A percentile compares a stretch with the other conserved stretches of the same genome.
Conservation (phyloP, 2,329 filamentous ascomycete genomes). For the Fusarium ramigenum region DNA sequence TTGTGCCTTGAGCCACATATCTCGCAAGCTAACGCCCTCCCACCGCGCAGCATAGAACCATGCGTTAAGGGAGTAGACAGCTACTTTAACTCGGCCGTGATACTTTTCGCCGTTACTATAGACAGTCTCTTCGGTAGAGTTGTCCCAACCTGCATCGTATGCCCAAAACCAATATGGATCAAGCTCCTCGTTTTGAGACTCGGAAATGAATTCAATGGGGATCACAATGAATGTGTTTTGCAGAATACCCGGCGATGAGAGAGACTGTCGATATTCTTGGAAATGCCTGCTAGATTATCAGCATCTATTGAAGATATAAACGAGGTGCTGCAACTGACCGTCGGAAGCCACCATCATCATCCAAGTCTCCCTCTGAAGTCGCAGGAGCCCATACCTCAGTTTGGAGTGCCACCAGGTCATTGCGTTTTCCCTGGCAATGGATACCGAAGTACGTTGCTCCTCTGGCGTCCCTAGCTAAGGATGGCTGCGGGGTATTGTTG, state of each 20-base stretch:
- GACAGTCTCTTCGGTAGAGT: not conserved
- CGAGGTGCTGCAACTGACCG: not conserved
- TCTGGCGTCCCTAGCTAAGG: not conserved
- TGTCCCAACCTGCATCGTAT: not conserved
- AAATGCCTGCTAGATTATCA: not conserved
- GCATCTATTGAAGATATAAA: accelerated
- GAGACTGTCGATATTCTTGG: not conserved
- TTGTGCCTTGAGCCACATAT: not conserved
- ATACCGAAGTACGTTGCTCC: not conserved
- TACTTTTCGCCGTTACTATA: not conserved
- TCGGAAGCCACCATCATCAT: not conserved
- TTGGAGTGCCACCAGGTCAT: not conserved
- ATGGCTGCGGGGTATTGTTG: not conserved
- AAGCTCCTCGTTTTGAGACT: not conserved
- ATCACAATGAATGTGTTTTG: not conserved
- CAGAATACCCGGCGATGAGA: not conserved
- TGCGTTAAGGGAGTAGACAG: not conserved
- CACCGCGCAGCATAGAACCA: not conserved
- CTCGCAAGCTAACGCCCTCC: not conserved
- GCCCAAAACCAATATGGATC: not conserved
- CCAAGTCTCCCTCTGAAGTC: accelerated
- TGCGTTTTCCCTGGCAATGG: not conserved
- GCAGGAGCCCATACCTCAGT: not conserved
- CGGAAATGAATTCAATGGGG: not conserved
- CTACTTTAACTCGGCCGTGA: not conserved